Evolutionary conservation across 768 basidiomycete genomes (phyloP), one percentile per base, ranked within the genome.

Genomic region (Trichaptum fuscoviolaceum): DNA sequence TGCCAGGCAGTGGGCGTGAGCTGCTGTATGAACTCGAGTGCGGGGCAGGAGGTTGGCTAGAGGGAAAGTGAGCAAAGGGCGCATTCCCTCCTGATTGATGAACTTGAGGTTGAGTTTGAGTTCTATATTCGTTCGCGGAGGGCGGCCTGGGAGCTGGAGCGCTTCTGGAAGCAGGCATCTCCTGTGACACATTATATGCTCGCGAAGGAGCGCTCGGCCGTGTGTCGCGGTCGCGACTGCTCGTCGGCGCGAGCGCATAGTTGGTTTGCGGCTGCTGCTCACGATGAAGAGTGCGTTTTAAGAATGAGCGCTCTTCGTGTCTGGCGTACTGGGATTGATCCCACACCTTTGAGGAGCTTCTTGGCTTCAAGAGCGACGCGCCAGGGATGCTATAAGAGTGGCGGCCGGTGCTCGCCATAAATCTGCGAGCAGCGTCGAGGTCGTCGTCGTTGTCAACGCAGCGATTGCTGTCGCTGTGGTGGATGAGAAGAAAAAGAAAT

Each of bases 51-150:
- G 61, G 64, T 23, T 75, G 77, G 68, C 71, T 66, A 52, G 72
- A 71, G 7, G 77, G 65, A 69, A 72, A 67, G 72, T 62, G 71
- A 74, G 74, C 72, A 67, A 52, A 4, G 42, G 42, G 42, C 42
- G 42, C 42, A 52, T 52, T 6, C 42, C 42, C 42, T 52, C 42
- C 42, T 52, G 42, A 52, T 52, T 52, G 42, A 52, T 52, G 42
- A 4, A 52, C 20, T 52, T 52, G 42, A 52, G 42, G 42, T 52
- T 52, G 42, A 52, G 5, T 52, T 52, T 52, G 42, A 6, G 42
- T 52, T 52, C 42, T 52, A 52, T 52, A 52, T 52, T 52, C 42
- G 42, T 52, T 52, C 42, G 42, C 42, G 42, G 42, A 52, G 42
- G 42, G 42, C 42, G 42, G 42, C 42, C 42, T 52, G 42, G 42